phyloP scores from a whole-genome alignment of 192 early-diverging fungal species.

The Chytriomyces confervae region DNA sequence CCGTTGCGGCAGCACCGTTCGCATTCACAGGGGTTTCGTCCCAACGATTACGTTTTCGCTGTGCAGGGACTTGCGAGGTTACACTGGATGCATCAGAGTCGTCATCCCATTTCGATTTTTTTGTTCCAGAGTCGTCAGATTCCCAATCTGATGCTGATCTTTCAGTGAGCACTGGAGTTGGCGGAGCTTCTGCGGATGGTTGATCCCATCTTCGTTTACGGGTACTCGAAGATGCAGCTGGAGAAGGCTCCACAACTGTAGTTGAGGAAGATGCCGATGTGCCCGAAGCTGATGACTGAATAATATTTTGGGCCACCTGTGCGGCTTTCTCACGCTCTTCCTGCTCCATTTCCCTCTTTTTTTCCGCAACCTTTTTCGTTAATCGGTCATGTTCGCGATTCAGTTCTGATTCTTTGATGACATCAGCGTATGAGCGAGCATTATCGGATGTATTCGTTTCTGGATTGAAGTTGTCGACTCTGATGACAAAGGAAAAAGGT shows the following conservation, averaged over 20 bases:
- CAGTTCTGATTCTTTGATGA: conserved; percentile 84
- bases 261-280: not conserved
- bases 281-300: not conserved
- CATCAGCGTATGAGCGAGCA: conserved; percentile 78
- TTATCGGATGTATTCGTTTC: conserved; percentile 45
- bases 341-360: conserved; percentile 66
- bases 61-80: conserved; percentile 41
- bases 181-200: conserved; percentile 26
- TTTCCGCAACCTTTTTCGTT: conserved; percentile 73
- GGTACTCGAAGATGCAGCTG: conserved; percentile 50
- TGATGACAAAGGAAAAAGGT: too few relatives aligned
- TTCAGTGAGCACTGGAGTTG: not conserved
- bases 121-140: not conserved
- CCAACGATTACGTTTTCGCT: conserved; percentile 74
- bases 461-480: conserved; percentile 11
- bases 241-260: not conserved
- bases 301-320: conserved; percentile 63
- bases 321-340: conserved; percentile 77
- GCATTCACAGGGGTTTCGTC: conserved; percentile 80
- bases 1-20: conserved; percentile 35
- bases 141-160: conserved; percentile 46
- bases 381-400: conserved; percentile 82
- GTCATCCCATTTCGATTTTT: conserved; percentile 59
- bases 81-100: conserved; percentile 74
- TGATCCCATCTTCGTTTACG: conserved; percentile 86